A percentile compares a stretch with the other conserved stretches of the same genome.
Conservation (phyloP, 2,329 filamentous ascomycete genomes). For the Chaetomium sp. region DNA sequence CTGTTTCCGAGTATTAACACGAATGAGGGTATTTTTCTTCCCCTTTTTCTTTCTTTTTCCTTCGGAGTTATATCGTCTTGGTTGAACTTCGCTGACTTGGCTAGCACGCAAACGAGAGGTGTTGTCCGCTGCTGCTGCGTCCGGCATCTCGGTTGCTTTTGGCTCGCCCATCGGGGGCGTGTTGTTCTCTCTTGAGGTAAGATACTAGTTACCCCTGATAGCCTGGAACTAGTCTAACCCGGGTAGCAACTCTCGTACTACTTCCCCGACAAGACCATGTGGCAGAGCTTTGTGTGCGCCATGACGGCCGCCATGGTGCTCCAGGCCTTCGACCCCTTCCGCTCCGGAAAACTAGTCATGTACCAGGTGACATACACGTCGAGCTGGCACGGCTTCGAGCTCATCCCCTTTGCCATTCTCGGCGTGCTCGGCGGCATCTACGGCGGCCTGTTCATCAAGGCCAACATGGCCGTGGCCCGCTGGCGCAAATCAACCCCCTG, state of each 20-base stretch:
- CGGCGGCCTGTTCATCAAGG: conserved; percentile 87
- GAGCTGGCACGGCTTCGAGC: conserved; percentile 90
- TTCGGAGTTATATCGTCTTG: too few species aligned
- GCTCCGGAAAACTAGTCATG: conserved; percentile 88
- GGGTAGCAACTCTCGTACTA: conserved; percentile 86
- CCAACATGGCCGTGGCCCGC: conserved; percentile 79
- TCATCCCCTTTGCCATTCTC: conserved; percentile 78
- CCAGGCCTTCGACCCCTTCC: conserved; percentile 88
- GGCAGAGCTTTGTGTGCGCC: conserved; percentile 98
- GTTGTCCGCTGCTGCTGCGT: conserved; percentile 83
- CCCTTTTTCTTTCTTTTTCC: conserved; percentile 14
- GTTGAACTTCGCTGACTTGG: conserved; percentile 9
- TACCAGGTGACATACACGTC: conserved; percentile 93
- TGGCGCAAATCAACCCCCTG: conserved; percentile 66
- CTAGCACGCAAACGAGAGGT: conserved; percentile 87
- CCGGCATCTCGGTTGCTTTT: conserved; percentile 90
- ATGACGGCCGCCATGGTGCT: conserved; percentile 97
- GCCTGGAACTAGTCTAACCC: conserved; percentile 9
- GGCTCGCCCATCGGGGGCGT: conserved; percentile 92
- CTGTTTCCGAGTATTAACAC: conserved; percentile 71
- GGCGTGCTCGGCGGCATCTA: conserved; percentile 90
- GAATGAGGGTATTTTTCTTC: conserved; percentile 63
- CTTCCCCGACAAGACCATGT: conserved; percentile 99
- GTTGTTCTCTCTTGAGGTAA: conserved; percentile 84
- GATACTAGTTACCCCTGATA: conserved; percentile 2